Evolutionary conservation across 257 asterid species (phyloP).

Genomic region (Ilex asprella): DNA sequence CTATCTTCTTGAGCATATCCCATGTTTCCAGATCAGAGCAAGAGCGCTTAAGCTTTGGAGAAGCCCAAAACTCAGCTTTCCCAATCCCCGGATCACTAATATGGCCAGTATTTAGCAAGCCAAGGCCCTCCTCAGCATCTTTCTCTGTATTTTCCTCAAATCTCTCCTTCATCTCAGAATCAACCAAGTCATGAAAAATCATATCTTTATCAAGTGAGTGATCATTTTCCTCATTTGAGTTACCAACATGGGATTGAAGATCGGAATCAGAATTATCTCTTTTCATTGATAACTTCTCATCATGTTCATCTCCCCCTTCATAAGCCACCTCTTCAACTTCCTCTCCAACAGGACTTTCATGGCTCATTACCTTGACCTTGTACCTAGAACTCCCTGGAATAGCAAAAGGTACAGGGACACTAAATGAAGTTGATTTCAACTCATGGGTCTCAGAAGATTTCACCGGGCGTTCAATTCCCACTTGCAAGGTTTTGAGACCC

Average conservation of each 20-base stretch:
- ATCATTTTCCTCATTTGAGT: conserved; percentile 23
- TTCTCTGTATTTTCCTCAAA: conserved; percentile 11
- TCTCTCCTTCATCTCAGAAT: conserved; percentile 11
- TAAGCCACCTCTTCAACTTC: conserved; percentile 40
- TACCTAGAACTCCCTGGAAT: conserved; percentile 28
- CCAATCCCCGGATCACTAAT: conserved; percentile 60
- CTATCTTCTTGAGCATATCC: conserved; percentile 23
- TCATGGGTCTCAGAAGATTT: conserved; percentile 31
- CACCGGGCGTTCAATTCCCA: conserved; percentile 27
- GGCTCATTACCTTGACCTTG: conserved; percentile 45
- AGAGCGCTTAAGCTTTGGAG: conserved; percentile 50
- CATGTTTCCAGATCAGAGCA: conserved; percentile 52
- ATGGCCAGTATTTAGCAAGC: conserved; percentile 39
- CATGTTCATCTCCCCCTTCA: conserved; percentile 60
- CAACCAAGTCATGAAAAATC: conserved; percentile 12
- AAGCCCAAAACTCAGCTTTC: conserved; percentile 33
- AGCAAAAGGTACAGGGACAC: conserved; percentile 39
- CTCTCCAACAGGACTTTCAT: conserved; percentile 41
- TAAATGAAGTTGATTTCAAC: conserved; percentile 33
- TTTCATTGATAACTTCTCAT: conserved; percentile 28
- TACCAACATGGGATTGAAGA: conserved; percentile 22
- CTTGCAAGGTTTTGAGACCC: conserved; percentile 23
- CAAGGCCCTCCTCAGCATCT: conserved; percentile 19
- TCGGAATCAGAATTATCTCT: conserved; percentile 42
- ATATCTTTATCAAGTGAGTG: conserved; percentile 13